Conservation (phyloP, 2,329 filamentous ascomycete species). For the Penicillium sp. region DNA sequence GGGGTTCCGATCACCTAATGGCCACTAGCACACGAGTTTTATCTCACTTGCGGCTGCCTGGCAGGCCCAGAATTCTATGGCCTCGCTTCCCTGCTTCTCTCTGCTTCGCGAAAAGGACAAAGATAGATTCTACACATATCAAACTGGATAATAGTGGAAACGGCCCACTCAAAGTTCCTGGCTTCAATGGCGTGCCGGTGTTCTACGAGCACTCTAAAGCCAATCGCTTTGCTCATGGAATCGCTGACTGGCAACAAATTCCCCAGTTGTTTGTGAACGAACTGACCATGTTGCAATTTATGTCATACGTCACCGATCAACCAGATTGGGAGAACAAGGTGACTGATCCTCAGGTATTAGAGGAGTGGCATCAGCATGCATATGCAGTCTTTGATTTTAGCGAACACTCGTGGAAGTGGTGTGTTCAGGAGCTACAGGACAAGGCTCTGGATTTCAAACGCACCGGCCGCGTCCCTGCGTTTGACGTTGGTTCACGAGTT, state of each 20-base stretch:
- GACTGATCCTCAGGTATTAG: slow-evolving; percentile 3
- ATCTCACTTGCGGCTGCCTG: slow-evolving; percentile 2
- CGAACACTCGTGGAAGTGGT: slow-evolving; percentile 7
- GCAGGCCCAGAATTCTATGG: background rate
- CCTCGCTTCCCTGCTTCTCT: background rate
- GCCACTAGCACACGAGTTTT: background rate
- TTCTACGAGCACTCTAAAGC: slow-evolving; percentile 4
- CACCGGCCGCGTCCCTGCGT: slow-evolving; percentile 4
- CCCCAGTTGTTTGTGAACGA: slow-evolving; percentile 3
- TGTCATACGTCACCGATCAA: slow-evolving; percentile 6
- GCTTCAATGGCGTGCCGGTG: slow-evolving; percentile 4
- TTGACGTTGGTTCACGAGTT: slow-evolving; percentile 5
- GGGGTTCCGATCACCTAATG: background rate
- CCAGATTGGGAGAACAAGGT: slow-evolving; percentile 5
- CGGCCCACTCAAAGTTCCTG: slow-evolving; percentile 4
- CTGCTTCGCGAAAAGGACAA: background rate
- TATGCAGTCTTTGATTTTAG: slow-evolving; percentile 4
- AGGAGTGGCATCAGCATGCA: slow-evolving; percentile 5
- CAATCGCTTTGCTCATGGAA: slow-evolving; percentile 7
- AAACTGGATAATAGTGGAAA: slow-evolving; percentile 6
- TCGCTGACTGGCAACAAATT: slow-evolving; percentile 3
- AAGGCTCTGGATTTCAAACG: slow-evolving; percentile 5
- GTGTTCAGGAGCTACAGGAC: slow-evolving; percentile 5
- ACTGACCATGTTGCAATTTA: slow-evolving; percentile 3
- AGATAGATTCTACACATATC: background rate